Percentiles rank a stretch among this genome's conserved stretches.
phyloP scores from a whole-genome alignment of 768 basidiomycete genomes.

The Rhodocollybia butyracea region DNA sequence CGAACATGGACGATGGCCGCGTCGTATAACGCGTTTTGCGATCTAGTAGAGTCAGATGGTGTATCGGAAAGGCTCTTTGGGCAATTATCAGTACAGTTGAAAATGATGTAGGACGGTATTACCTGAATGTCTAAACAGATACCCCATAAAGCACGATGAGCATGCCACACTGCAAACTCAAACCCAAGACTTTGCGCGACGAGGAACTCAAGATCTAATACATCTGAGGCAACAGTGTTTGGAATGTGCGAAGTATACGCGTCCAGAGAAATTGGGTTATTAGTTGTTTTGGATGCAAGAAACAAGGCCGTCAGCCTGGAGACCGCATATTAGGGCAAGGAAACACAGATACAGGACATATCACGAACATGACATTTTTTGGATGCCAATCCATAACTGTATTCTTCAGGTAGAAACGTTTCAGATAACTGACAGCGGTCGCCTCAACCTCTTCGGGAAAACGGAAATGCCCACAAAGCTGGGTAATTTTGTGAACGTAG shows the following conservation, averaged over 20 bases:
- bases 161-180: conserved; percentile 92
- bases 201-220: conserved; percentile 92
- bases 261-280: conserved; percentile 86
- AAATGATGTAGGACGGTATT: too few relatives aligned
- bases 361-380: conserved; percentile 90
- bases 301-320: conserved; percentile 91
- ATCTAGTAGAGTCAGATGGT: conserved; percentile 42
- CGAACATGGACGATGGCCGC: conserved; percentile 64
- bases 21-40: conserved; percentile 49
- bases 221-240: conserved; percentile 75
- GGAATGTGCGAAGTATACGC: conserved; percentile 81
- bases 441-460: conserved; percentile 93
- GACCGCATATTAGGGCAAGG: conserved; percentile 7
- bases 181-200: conserved; percentile 93
- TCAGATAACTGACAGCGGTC: conserved; percentile 88
- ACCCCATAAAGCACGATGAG: conserved; percentile 86
- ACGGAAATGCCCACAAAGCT: conserved; percentile 79
- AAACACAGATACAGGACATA: background rate
- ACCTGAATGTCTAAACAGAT: conserved; percentile 89
- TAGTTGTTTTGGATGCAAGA: conserved; percentile 96
- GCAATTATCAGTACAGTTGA: too few relatives aligned
- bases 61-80: conserved; percentile 56
- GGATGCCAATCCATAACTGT: conserved; percentile 99
- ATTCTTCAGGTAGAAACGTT: conserved; percentile 95
- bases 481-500: conserved; percentile 83